Conservation (phyloP, 352 stramenopile genomes). For the Phytophthora meadii region DNA sequence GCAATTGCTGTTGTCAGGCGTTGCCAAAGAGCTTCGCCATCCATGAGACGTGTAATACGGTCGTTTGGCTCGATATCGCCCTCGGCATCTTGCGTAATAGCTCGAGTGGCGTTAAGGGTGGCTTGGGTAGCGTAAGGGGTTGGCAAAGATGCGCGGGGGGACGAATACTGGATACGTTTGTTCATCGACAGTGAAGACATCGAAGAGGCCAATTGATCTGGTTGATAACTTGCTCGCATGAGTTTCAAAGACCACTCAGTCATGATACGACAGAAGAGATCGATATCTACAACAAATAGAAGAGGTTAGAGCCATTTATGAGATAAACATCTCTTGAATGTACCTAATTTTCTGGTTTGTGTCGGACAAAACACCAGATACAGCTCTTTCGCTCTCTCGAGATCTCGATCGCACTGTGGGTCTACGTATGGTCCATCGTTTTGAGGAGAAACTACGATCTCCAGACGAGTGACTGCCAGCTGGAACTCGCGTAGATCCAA, state of each 20-base stretch:
- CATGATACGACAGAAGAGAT: conserved; percentile 85
- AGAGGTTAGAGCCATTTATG: no score
- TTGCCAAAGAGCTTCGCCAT: conserved; percentile 66
- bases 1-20: conserved; percentile 58
- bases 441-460: conserved; percentile 45
- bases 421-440: conserved; percentile 7
- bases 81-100: neutral
- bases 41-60: conserved; percentile 23
- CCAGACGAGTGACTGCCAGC: conserved; percentile 73
- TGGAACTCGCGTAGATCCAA: conserved; percentile 82
- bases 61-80: conserved; percentile 9
- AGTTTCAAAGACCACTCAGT: conserved; percentile 76
- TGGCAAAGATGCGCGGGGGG: conserved; percentile 34
- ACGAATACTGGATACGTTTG: conserved; percentile 28
- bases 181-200: conserved; percentile 30
- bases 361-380: conserved; percentile 78
- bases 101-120: conserved; percentile 16
- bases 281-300: conserved; percentile 52
- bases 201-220: conserved; percentile 27
- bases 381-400: conserved; percentile 55
- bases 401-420: conserved; percentile 17
- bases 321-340: neutral
- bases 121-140: conserved; percentile 62
- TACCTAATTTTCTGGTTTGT: conserved; percentile 68
- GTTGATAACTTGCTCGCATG: conserved; percentile 54